Base-by-base conservation (phyloP, 257 asterid genomes). In the Solanum sitiens region DNA sequence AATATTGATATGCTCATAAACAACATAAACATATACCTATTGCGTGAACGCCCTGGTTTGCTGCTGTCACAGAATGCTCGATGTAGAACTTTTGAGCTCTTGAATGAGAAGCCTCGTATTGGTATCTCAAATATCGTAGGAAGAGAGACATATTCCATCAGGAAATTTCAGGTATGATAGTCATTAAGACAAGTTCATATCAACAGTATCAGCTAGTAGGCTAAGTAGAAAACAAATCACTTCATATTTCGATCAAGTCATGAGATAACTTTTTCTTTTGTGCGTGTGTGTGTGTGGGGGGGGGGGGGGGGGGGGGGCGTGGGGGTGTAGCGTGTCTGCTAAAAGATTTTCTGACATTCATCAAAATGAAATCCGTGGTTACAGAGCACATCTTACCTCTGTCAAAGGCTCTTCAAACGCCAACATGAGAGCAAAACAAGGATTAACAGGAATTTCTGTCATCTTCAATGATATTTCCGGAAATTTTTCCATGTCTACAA, bases 41-140 rank as follows among this genome's bases (percentile, higher is more conserved):
- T 59, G 59, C 89, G 83, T 30, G 96, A 88, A 80, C 96, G 99
- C 23, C 98, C 96, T 0, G 98, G 98, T 89, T 96, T 96, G 94
- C 95, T 94, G 92, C 96, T 96, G 86, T 95, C 98, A 87, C 98
- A 96, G 86, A 84, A 88, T 83, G 98, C 98, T 94, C 96, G 87
- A 91, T 94, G 94, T 68, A 96, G 89, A 88, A 93, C 86, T 87
- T 94, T 89, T 15, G 99, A 96, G 90, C 93, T 95, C 91, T 91
- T 93, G 90, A 95, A 91, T 30, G 94, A 93, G 83, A 95, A 86
- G 79, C 95, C 98, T 92, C 70, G 93, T 77, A 87, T 82, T 13
- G 98, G 98, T 90, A 96, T 90, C 99, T 96, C 92, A 92, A 91
- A 87, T 89, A 88, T 27, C 76, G 85, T 23, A 86, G 84, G 83